Evolutionary conservation across 2,329 filamentous ascomycete species (phyloP).

Genomic region (Diaporthe vexans): DNA sequence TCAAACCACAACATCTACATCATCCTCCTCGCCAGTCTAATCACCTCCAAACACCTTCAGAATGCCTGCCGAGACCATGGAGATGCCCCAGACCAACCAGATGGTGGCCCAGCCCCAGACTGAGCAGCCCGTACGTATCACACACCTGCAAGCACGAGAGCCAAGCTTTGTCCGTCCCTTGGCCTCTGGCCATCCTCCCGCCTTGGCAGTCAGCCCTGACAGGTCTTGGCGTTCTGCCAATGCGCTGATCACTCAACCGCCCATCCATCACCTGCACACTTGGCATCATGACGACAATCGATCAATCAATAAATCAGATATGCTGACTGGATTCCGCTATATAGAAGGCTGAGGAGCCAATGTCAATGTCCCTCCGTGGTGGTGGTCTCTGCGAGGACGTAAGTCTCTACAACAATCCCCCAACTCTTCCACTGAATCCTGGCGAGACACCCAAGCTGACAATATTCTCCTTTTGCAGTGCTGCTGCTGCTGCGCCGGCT

Average conservation of each 20-base stretch:
- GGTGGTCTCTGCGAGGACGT: constrained; percentile 45
- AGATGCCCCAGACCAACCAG: constrained; percentile 39
- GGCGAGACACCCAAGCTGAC: background rate
- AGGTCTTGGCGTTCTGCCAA: constrained; percentile 1
- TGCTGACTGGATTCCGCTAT: background rate
- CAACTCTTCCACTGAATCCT: background rate
- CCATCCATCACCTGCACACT: background rate
- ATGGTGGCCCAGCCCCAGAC: constrained; percentile 43
- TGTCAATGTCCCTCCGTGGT: constrained; percentile 46
- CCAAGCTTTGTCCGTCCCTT: constrained; percentile 33
- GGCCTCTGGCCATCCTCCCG: constrained; percentile 38
- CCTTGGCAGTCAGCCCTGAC: constrained; percentile 22
- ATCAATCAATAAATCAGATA: background rate
- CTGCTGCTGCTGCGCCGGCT: constrained; percentile 36
- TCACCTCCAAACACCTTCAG: constrained; percentile 19
- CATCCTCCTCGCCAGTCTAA: background rate
- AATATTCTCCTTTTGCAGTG: constrained; percentile 1
- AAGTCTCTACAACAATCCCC: constrained; percentile 1
- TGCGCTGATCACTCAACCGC: constrained; percentile 1
- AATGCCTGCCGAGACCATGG: constrained; percentile 41
- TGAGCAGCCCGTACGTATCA: constrained; percentile 47
- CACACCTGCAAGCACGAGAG: background rate
- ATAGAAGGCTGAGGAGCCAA: constrained; percentile 44
- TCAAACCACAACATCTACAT: background rate
- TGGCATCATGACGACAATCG: background rate